Evolutionary conservation across 305 asterid genomes (phyloP), one percentile per base, ranked within the genome.

Genomic region (Fraxinus ornus): DNA sequence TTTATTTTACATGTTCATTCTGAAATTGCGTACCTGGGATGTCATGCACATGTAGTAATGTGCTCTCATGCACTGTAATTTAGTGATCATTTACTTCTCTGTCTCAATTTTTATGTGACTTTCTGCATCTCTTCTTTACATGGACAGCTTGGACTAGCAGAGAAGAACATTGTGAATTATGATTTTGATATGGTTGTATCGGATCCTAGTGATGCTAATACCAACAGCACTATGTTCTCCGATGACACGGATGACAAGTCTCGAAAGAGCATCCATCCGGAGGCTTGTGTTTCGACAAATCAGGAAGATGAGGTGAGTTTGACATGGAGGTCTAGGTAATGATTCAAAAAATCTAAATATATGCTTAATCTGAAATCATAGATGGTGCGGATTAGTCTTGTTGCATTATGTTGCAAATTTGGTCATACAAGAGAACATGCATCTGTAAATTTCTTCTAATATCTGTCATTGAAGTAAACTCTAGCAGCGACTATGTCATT

Each of bases 171-270:
- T 47, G 79, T 96, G 85, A 93, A 83, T 87, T 92, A 92, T 87
- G 99, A 96, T 86, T 84, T 96, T 81, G 98, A 94, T 86, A 81
- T 87, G 88, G 94, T 89, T 76, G 89, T 87, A 80, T 93, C 98
- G 41, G 99, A 96, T 85, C 99, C 88, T 80, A 96, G 99, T 82
- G 99, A 94, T 89, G 96, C 93, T 84, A 94, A 93, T 80, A 94
- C 99, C 87, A 93, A 86, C 91, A 96, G 98, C 94, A 91, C 99
- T 75, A 93, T 94, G 86, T 94, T 96, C 88, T 96, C 98, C 57
- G 99, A 96, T 89, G 99, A 96, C 82, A 94, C 98, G 4, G 97
- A 94, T 60, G 98, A 94, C 77, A 90, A 78, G 89, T 88, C 98
- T 81, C 84, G 90, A 70, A 94, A 88, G 86, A 88, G 88, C 88